phyloP scores from a whole-genome alignment of 257 asterid genomes.

The Voacanga thouarsii region DNA sequence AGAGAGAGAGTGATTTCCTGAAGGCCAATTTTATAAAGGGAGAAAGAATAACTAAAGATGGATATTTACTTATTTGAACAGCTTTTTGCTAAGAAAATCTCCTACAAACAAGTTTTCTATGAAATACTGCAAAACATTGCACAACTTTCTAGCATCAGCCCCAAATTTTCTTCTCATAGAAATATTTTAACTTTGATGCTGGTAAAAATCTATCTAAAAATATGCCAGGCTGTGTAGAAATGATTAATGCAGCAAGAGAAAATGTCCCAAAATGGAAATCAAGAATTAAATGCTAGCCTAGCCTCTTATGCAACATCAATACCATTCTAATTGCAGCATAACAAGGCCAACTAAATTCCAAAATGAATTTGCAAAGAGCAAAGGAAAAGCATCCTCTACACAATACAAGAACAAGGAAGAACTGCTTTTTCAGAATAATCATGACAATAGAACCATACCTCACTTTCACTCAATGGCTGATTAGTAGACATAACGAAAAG shows the following conservation, averaged over 20 bases:
- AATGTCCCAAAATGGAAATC: neutral
- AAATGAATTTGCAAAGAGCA: neutral
- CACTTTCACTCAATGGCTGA: conserved; percentile 96
- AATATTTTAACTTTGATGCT: neutral
- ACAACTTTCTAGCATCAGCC: neutral
- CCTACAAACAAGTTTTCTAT: neutral
- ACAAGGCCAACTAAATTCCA: neutral
- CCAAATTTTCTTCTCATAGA: neutral
- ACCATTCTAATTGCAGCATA: neutral
- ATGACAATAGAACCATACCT: conserved; percentile 48
- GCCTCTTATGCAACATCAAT: neutral
- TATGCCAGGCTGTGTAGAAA: neutral
- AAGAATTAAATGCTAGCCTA: neutral
- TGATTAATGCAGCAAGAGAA: neutral
- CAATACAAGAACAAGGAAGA: neutral
- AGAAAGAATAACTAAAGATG: neutral
- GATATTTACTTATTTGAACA: neutral
- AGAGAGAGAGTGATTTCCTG: neutral
- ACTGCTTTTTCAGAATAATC: neutral
- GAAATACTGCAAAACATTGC: too few relatives aligned
- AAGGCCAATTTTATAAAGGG: too few relatives aligned
- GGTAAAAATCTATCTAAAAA: too few relatives aligned
- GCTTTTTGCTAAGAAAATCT: neutral
- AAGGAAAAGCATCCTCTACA: neutral
- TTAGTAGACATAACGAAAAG: conserved; percentile 95